A percentile compares a stretch with the other conserved stretches of the same genome.
phyloP scores from a whole-genome alignment of 352 stramenopile species.

The Globisporangium alternatum region DNA sequence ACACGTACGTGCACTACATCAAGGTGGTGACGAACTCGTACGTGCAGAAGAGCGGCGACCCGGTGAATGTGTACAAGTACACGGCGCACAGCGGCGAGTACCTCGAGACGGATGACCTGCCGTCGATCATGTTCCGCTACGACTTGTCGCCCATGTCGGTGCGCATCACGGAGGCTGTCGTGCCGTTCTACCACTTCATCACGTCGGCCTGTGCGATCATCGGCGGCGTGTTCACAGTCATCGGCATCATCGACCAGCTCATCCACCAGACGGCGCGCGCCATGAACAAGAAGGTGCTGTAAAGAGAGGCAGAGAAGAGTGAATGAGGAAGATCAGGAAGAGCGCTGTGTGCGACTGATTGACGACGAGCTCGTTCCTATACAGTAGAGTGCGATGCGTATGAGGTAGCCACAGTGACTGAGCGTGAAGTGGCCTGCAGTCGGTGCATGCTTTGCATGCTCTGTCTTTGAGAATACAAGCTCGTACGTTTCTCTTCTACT shows the following conservation, averaged over 20 bases:
- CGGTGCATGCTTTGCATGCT: background rate
- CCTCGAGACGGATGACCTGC: slow-evolving; percentile 79
- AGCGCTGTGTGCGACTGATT: background rate
- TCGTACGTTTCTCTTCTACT: background rate
- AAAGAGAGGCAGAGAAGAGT: slow-evolving; percentile 21
- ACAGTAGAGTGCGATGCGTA: background rate
- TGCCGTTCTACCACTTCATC: slow-evolving; percentile 95
- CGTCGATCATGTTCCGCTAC: slow-evolving; percentile 91
- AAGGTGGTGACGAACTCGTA: slow-evolving; percentile 96
- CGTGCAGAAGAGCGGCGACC: slow-evolving; percentile 54
- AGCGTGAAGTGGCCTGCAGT: background rate
- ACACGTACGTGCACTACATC: slow-evolving; percentile 99
- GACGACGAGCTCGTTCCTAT: background rate
- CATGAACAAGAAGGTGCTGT: slow-evolving; percentile 90
- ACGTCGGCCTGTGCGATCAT: slow-evolving; percentile 95
- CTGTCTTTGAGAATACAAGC: background rate
- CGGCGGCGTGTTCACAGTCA: slow-evolving; percentile 94
- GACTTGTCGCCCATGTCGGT: slow-evolving; percentile 92
- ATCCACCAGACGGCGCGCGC: slow-evolving; percentile 83
- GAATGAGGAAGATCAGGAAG: background rate
- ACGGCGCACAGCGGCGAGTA: slow-evolving; percentile 89
- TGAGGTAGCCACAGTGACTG: background rate
- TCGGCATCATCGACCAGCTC: slow-evolving; percentile 91
- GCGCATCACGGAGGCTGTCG: slow-evolving; percentile 90
- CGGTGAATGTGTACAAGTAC: slow-evolving; percentile 88